These are phyloP conservation scores for Sclerotinia subarctica DNA, from an alignment of 2,329 filamentous ascomycete genomes.

Conservation along the genomic window DNA sequence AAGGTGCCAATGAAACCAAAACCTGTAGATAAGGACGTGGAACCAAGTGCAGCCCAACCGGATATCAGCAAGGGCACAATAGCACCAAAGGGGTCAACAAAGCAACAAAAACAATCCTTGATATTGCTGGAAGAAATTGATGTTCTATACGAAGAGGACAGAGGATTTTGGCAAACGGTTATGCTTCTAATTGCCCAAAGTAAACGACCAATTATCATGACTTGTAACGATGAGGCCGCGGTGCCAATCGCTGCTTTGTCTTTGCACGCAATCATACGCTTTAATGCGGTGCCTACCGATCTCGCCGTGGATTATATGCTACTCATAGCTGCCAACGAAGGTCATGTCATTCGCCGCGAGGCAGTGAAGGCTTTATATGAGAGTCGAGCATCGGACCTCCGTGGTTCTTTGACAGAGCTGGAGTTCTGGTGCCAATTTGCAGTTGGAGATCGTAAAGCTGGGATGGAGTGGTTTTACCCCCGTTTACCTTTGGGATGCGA, in stretches of 20 bases:
- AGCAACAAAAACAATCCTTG: conserved; percentile 80
- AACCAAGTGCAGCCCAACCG: conserved; percentile 31
- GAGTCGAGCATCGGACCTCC: conserved; percentile 67
- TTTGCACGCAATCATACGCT: conserved; percentile 82
- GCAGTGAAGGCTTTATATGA: conserved; percentile 69
- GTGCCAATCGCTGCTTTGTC: conserved; percentile 71
- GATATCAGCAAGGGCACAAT: conserved; percentile 13
- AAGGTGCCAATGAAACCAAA: conserved; percentile 40
- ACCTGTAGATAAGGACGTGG: conserved; percentile 32
- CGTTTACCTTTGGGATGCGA: conserved; percentile 72
- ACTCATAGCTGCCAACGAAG: conserved; percentile 81
- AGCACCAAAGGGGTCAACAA: conserved; percentile 25
- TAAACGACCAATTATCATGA: conserved; percentile 89
- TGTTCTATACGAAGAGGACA: conserved; percentile 90
- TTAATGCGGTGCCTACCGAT: conserved; percentile 62
- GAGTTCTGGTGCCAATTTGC: conserved; percentile 98
- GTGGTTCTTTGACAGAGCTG: conserved; percentile 77
- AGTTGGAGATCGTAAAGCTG: conserved; percentile 82
- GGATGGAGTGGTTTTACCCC: conserved; percentile 84
- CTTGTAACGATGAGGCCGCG: conserved; percentile 88
- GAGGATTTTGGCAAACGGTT: conserved; percentile 87
- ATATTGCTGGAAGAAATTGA: conserved; percentile 95
- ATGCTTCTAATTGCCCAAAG: conserved; percentile 74
- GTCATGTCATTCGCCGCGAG: conserved; percentile 69
- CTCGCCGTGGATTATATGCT: conserved; percentile 77